A percentile compares a stretch with the other conserved stretches of the same genome.
Conservation (phyloP, 139 green algal species). For the Gonium pectorale region DNA sequence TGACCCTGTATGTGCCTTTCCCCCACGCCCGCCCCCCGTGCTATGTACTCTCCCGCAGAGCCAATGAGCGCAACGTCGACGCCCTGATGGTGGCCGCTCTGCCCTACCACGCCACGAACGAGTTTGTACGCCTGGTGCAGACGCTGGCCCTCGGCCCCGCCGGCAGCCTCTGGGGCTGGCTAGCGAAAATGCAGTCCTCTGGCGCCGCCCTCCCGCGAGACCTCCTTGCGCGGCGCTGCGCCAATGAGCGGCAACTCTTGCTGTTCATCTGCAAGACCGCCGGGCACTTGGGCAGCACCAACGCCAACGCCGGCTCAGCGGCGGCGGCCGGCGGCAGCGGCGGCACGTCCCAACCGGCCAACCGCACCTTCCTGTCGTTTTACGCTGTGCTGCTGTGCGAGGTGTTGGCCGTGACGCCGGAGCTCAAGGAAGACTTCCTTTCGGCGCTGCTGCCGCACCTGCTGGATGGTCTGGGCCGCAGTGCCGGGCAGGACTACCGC, state of each 20-base stretch:
- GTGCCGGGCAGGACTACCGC: conserved; percentile 67
- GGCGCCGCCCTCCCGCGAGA: conserved; percentile 77
- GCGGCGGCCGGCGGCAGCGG: neutral
- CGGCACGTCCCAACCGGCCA: too few species aligned
- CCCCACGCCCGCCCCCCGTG: neutral
- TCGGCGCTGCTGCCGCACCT: conserved; percentile 78
- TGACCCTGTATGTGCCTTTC: neutral
- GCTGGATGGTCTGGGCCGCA: conserved; percentile 65
- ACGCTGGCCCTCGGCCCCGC: conserved; percentile 69
- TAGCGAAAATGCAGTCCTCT: conserved; percentile 74
- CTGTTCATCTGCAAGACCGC: conserved; percentile 69
- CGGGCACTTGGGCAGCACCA: conserved; percentile 44
- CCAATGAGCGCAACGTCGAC: conserved; percentile 88
- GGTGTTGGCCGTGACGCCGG: conserved; percentile 19
- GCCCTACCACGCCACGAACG: conserved; percentile 90
- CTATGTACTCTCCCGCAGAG: conserved; percentile 54
- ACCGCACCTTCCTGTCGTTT: conserved; percentile 71
- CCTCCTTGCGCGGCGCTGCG: conserved; percentile 75
- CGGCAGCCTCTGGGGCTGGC: conserved; percentile 69
- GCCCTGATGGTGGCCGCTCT: conserved; percentile 78
- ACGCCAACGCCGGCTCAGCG: neutral
- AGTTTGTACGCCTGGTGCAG: conserved; percentile 92
- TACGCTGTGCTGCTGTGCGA: conserved; percentile 82
- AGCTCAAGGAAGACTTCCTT: conserved; percentile 50
- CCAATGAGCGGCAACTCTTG: conserved; percentile 73